Conservation (phyloP, 2,329 filamentous ascomycete genomes). For the Trichoderma asperellum region DNA sequence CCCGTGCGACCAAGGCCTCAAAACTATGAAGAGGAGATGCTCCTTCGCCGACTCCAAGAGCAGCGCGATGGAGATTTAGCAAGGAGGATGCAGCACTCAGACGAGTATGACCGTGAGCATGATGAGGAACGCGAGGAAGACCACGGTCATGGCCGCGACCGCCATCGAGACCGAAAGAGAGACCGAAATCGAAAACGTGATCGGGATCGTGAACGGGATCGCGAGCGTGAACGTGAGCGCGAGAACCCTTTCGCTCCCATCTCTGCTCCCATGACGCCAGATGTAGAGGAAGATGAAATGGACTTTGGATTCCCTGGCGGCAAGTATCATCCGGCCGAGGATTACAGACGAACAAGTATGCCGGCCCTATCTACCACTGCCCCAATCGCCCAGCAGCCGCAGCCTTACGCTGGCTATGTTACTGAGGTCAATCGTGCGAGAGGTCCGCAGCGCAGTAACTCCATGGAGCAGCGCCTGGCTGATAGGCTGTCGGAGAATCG, state of each 20-base stretch:
- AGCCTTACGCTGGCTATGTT: slow-evolving; percentile 42
- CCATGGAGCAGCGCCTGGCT: slow-evolving; percentile 55
- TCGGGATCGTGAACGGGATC: not conserved
- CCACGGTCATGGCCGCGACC: not conserved
- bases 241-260: slow-evolving; percentile 18
- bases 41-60: slow-evolving; percentile 52
- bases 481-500: slow-evolving; percentile 55
- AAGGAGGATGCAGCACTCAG: slow-evolving; percentile 44
- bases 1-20: slow-evolving; percentile 35
- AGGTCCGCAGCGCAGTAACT: slow-evolving; percentile 46
- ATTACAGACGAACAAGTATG: slow-evolving; percentile 49
- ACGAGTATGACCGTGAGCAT: slow-evolving; percentile 26
- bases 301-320: slow-evolving; percentile 55
- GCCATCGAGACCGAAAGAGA: not conserved
- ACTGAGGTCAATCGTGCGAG: slow-evolving; percentile 49
- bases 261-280: slow-evolving; percentile 30
- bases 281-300: slow-evolving; percentile 39
- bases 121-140: not conserved
- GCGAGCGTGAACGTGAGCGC: slow-evolving; percentile 1
- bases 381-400: slow-evolving; percentile 39
- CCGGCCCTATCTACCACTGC: slow-evolving; percentile 35
- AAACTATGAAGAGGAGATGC: slow-evolving; percentile 53
- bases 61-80: slow-evolving; percentile 50
- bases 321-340: slow-evolving; percentile 64
- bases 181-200: not conserved